Base-by-base conservation (phyloP, 2,329 filamentous ascomycete genomes). In the Bipolaris gigantea region DNA sequence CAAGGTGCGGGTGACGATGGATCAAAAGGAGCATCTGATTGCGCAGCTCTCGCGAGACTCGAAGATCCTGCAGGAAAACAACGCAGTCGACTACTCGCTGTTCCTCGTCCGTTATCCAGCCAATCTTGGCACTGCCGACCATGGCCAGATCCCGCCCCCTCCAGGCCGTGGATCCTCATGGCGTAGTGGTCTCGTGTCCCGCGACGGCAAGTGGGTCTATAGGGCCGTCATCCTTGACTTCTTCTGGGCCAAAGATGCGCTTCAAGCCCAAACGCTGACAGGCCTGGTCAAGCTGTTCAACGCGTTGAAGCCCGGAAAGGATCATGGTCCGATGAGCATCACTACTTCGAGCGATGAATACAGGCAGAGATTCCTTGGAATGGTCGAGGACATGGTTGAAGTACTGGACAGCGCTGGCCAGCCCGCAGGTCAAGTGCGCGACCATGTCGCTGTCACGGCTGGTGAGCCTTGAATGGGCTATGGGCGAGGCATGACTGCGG, bases 171-270 rank as follows among this genome's bases (percentile, higher is more conserved):
- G 42, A 39, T 72, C 69, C 5, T 74, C 74, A 5, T 91, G 88
- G 88, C 78, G 87, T 10, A 81, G 77, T 0, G 88, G 88, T 0
- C 65, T 90, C 0, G 61, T 73, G 0, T 88, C 86, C 9, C 76
- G 80, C 0, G 85, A 89, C 63, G 83, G 83, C 0, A 83, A 84
- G 61, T 88, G 86, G 78, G 76, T 86, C 11, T 91, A 89, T 64
- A 81, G 88, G 2, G 85, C 82, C 3, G 81, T 86, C 0, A 73
- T 91, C 13, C 76, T 91, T 32, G 89, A 91, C 71, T 91, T 92
- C 74, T 90, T 91, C 76, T 91, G 88, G 88, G 84, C 87, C 0
- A 89, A 88, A 72, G 87, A 90, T 71, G 87, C 86, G 61, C 63
- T 86, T 0, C 86, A 84, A 49, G 84, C 89, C 0, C 83, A 81